Evolutionary conservation across 257 asterid species (phyloP).

Genomic region (Solanum arcanum): DNA sequence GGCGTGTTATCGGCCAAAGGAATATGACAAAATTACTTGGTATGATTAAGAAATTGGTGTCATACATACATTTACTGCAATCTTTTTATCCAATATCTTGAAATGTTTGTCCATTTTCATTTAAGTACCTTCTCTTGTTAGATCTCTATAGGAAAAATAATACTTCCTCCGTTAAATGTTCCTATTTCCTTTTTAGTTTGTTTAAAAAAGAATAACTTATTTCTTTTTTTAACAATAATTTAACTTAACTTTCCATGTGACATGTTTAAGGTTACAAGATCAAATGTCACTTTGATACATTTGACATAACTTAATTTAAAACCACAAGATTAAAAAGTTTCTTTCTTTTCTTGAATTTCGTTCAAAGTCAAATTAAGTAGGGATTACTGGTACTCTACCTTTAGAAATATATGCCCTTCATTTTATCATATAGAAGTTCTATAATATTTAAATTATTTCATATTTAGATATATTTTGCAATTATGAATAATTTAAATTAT

Average conservation of each 20-base stretch:
- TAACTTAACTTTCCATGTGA: too few species aligned
- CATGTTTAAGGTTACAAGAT: too few species aligned
- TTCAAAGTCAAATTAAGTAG: too few species aligned
- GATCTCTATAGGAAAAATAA: not conserved
- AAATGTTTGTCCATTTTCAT: not conserved
- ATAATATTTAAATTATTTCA: not conserved
- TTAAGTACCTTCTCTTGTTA: not conserved
- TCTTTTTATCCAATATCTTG: not conserved
- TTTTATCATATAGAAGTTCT: not conserved
- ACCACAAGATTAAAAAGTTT: too few species aligned
- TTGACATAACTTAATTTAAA: too few species aligned
- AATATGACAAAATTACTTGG: not conserved
- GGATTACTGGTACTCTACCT: not conserved
- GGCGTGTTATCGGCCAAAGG: not conserved
- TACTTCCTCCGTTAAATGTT: not conserved
- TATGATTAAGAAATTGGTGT: not conserved
- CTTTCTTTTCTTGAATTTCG: too few species aligned
- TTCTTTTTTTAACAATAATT: too few species aligned
- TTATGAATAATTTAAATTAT: not conserved
- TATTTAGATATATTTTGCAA: not conserved
- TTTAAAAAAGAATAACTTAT: too few species aligned
- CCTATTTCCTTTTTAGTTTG: too few species aligned
- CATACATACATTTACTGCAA: not conserved
- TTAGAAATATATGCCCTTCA: not conserved
- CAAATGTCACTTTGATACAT: too few species aligned